Evolutionary conservation across 345 rosid species (phyloP).

Genomic region (Laguncularia racemosa): DNA sequence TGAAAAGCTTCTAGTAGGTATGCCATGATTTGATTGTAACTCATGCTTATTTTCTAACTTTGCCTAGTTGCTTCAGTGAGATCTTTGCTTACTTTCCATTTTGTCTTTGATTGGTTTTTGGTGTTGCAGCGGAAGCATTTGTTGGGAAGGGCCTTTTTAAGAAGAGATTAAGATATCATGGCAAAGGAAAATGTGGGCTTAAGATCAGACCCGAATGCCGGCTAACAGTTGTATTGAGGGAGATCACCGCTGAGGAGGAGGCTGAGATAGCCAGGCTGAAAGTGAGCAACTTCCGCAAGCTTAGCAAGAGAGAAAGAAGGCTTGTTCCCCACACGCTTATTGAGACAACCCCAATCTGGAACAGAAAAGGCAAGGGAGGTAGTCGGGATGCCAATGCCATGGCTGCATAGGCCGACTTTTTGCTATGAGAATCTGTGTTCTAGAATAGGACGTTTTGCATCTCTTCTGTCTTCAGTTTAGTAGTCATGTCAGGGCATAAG

Average conservation of each 20-base stretch:
- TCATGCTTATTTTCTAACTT: background rate
- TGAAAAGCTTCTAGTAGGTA: slow-evolving; percentile 81
- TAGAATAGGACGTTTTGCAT: too few species aligned
- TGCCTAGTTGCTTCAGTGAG: background rate
- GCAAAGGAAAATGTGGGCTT: slow-evolving; percentile 56
- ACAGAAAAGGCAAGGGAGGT: slow-evolving; percentile 43
- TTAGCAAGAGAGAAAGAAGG: slow-evolving; percentile 54
- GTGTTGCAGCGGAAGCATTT: slow-evolving; percentile 75
- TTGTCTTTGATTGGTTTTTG: background rate
- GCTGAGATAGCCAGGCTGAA: slow-evolving; percentile 74
- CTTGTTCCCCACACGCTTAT: slow-evolving; percentile 78
- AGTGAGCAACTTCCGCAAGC: slow-evolving; percentile 73
- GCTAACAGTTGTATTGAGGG: slow-evolving; percentile 75
- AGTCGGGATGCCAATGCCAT: slow-evolving; percentile 1
- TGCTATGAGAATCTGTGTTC: too few species aligned
- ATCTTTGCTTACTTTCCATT: background rate
- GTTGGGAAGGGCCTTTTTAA: slow-evolving; percentile 68
- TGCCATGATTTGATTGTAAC: slow-evolving; percentile 7
- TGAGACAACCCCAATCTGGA: slow-evolving; percentile 80
- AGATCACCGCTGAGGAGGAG: slow-evolving; percentile 78
- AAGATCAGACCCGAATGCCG: slow-evolving; percentile 63
- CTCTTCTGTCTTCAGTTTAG: too few species aligned
- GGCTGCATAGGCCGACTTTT: slow-evolving; percentile 6
- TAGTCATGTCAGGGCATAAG: too few species aligned
- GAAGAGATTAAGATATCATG: slow-evolving; percentile 63